Percentiles rank a stretch among this genome's conserved stretches.
phyloP scores from a whole-genome alignment of 2,329 filamentous ascomycete genomes.

The Fusarium fujikuroi region DNA sequence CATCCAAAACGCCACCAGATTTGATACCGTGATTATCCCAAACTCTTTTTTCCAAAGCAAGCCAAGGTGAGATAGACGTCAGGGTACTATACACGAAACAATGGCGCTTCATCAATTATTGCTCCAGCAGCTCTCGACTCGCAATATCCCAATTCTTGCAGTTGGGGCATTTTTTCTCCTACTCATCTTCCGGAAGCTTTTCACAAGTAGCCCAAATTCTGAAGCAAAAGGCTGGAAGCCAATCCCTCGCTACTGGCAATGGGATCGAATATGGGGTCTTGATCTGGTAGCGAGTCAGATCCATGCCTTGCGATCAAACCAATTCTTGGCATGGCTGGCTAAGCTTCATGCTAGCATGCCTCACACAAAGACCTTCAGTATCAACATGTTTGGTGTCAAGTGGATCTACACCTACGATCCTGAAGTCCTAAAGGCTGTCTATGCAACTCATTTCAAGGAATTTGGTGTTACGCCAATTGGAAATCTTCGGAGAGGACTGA shows the following conservation, averaged over 20 bases:
- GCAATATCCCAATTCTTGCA: background rate
- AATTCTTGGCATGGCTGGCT: background rate
- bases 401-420: background rate
- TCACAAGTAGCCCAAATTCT: fast-evolving
- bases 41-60: too few species aligned
- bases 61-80: too few species aligned
- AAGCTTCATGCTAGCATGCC: background rate
- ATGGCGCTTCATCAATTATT: background rate
- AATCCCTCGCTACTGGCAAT: background rate
- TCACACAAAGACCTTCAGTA: background rate
- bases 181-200: background rate
- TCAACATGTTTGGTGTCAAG: background rate
- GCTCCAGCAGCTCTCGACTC: background rate
- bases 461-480: background rate
- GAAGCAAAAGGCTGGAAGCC: background rate
- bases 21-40: background rate
- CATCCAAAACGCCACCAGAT: background rate
- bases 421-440: background rate
- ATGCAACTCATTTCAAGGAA: background rate
- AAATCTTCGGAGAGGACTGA: background rate
- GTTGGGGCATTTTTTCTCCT: background rate
- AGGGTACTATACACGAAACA: background rate
- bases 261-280: background rate
- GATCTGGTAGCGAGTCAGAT: background rate
- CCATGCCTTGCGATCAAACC: background rate